Base-by-base conservation (phyloP, 2,329 filamentous ascomycete genomes). In the Drechslerella stenobrocha region DNA sequence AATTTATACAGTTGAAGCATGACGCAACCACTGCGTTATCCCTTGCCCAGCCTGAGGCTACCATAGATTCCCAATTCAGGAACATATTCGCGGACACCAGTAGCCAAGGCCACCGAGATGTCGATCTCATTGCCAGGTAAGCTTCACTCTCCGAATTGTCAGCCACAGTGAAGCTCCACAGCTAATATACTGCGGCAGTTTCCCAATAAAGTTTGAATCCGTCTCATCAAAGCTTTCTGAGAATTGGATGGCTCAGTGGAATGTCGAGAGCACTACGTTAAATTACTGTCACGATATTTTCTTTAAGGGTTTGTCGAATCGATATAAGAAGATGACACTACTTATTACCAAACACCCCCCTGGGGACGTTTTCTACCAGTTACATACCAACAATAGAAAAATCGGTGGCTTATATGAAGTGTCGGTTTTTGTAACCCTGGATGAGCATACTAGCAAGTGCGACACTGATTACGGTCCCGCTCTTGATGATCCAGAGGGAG, bases 381-480 rank as follows among this genome's bases (percentile, higher is more conserved):
- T 55, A 70, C 34, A 50, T 28, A 11, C 13, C 42, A n/a, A 13
- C 34, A 37, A 9, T 42, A 5, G 20, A 20, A n/a, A 8, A 23
- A 8, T 18, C 20, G 18, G n/a, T 37, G 11, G 11, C 8, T 15
- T 15, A 2, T 51, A 60, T 15, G 42, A 45, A 2, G 11, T 64
- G n/a, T 13, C 18, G 3, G 22, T 64, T 11, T 50, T 22, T 34
- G 8, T 69, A 9, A 45, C 40, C 13, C 15, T 61, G 4, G 48
- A 61, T 15, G 50, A 51, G 22, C 42, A 77, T 76, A 32, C 76
- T 74, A 60, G 73, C 93, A 11, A 76, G 81, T 2, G 79, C 95
- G 45, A 87, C 86, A 1, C 78, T 96, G 93, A 98, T 71, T 88
- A 90, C 75, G 93, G 93, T 0, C 93, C 93, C 3, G 79, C 87